Percentiles rank a stretch among this genome's conserved stretches.
phyloP scores from a whole-genome alignment of 2,329 filamentous ascomycete genomes.

The Zasmidium cellare region DNA sequence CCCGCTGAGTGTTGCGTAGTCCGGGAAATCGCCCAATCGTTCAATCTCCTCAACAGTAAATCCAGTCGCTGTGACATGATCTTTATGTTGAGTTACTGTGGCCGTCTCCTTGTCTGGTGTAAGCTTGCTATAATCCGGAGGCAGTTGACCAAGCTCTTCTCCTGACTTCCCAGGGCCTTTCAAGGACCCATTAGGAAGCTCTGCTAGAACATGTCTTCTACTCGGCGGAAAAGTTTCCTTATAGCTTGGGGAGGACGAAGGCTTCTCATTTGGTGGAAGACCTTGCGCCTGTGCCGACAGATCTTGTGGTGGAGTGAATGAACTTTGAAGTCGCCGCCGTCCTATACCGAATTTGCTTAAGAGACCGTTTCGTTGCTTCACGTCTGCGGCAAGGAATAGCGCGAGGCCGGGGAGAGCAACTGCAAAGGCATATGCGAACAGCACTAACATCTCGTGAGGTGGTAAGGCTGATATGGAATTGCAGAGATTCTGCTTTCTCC shows the following conservation, averaged over 20 bases:
- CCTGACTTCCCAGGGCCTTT: slow-evolving; percentile 29
- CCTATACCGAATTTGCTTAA: slow-evolving; percentile 41
- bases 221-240: slow-evolving; percentile 55
- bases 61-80: slow-evolving; percentile 59
- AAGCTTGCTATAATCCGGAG: slow-evolving; percentile 21
- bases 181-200: slow-evolving; percentile 30
- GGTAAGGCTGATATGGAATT: background rate
- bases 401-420: background rate
- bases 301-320: slow-evolving; percentile 55
- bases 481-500: too few relatives aligned
- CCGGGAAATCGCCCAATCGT: slow-evolving; percentile 72
- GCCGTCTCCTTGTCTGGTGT: slow-evolving; percentile 26
- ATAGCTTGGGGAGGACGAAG: slow-evolving; percentile 37
- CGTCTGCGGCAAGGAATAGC: slow-evolving; percentile 28
- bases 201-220: slow-evolving; percentile 48
- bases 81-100: slow-evolving; percentile 19
- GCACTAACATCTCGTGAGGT: background rate
- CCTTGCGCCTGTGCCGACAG: slow-evolving; percentile 52
- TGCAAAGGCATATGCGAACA: background rate
- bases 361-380: slow-evolving; percentile 42
- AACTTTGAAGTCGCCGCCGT: slow-evolving; percentile 46
- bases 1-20: slow-evolving; percentile 73
- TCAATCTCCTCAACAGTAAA: slow-evolving; percentile 70
- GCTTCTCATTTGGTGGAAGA: slow-evolving; percentile 27
- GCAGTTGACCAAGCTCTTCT: slow-evolving; percentile 27